phyloP scores from a whole-genome alignment of 768 basidiomycete species.

The Rhodosporidiobolus sp. region DNA sequence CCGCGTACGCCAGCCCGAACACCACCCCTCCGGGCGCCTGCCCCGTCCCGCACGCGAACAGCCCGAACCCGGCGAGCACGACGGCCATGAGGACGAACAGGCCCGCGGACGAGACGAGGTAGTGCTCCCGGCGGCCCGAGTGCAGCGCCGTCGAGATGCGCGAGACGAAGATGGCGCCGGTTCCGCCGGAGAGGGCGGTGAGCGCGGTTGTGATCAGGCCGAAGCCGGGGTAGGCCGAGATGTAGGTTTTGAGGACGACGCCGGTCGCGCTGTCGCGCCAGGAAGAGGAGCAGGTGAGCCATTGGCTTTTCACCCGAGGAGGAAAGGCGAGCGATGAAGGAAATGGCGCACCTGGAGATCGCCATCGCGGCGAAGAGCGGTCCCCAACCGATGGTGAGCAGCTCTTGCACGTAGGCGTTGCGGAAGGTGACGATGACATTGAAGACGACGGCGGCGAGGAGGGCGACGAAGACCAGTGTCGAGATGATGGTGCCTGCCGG shows the following conservation, averaged over 20 bases:
- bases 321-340: background rate
- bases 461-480: slow-evolving; percentile 57
- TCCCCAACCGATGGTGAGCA: slow-evolving; percentile 81
- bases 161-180: slow-evolving; percentile 86
- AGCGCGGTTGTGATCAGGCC: slow-evolving; percentile 83
- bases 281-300: background rate
- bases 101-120: slow-evolving; percentile 50
- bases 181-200: slow-evolving; percentile 81
- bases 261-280: slow-evolving; percentile 67
- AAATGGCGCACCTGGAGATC: slow-evolving; percentile 47
- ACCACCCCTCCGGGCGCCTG: slow-evolving; percentile 72
- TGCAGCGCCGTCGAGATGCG: slow-evolving; percentile 86
- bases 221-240: slow-evolving; percentile 80
- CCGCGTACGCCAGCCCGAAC: slow-evolving; percentile 65
- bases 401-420: slow-evolving; percentile 66
- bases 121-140: slow-evolving; percentile 46
- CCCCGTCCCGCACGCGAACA: slow-evolving; percentile 62
- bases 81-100: slow-evolving; percentile 75
- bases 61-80: slow-evolving; percentile 70
- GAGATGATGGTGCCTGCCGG: slow-evolving; percentile 49
- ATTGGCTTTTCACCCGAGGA: background rate
- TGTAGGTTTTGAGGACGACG: slow-evolving; percentile 84
- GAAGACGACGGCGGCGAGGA: slow-evolving; percentile 56
- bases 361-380: slow-evolving; percentile 87
- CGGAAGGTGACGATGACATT: slow-evolving; percentile 61